Conservation (phyloP, 768 basidiomycete species). For the Tubosaeta sp. region DNA sequence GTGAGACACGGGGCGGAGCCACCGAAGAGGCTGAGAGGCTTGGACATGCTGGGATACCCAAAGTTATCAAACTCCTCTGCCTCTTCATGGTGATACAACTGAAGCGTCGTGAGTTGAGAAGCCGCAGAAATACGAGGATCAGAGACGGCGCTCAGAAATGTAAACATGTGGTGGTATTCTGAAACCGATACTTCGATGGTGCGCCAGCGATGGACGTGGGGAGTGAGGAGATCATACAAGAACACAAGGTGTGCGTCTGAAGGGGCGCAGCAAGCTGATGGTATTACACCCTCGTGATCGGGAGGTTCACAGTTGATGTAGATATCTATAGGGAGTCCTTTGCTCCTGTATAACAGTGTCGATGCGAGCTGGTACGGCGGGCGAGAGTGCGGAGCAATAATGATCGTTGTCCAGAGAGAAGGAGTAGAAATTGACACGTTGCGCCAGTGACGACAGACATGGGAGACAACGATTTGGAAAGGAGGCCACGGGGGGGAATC, state of each 20-base stretch:
- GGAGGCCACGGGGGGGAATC: slow-evolving; percentile 14
- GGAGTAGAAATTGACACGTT: slow-evolving; percentile 48
- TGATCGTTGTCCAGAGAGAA: slow-evolving; percentile 51
- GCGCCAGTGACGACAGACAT: slow-evolving; percentile 62
- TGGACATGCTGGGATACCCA: slow-evolving; percentile 24
- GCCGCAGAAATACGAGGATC: slow-evolving; percentile 39
- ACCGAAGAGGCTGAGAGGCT: slow-evolving; percentile 48
- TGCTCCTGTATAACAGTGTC: slow-evolving; percentile 50
- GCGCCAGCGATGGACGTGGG: slow-evolving; percentile 54
- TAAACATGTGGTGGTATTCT: slow-evolving; percentile 44
- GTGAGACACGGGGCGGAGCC: slow-evolving; percentile 49
- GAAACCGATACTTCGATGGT: slow-evolving; percentile 44
- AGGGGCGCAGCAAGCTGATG: slow-evolving; percentile 12
- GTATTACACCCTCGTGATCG: slow-evolving; percentile 17
- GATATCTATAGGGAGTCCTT: slow-evolving; percentile 51
- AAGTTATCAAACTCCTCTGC: slow-evolving; percentile 29
- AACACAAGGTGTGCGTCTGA: slow-evolving; percentile 18
- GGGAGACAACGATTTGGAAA: slow-evolving; percentile 56
- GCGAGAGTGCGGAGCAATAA: slow-evolving; percentile 18
- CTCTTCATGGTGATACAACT: slow-evolving; percentile 56
- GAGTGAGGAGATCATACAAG: slow-evolving; percentile 39
- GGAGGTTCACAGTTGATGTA: slow-evolving; percentile 40
- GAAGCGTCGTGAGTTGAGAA: slow-evolving; percentile 49
- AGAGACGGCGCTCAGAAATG: slow-evolving; percentile 41
- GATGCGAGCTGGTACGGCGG: slow-evolving; percentile 42